Evolutionary conservation across 306 rosid genomes (phyloP), one percentile per base, ranked within the genome.

Genomic region (Cucurbita ficifolia): DNA sequence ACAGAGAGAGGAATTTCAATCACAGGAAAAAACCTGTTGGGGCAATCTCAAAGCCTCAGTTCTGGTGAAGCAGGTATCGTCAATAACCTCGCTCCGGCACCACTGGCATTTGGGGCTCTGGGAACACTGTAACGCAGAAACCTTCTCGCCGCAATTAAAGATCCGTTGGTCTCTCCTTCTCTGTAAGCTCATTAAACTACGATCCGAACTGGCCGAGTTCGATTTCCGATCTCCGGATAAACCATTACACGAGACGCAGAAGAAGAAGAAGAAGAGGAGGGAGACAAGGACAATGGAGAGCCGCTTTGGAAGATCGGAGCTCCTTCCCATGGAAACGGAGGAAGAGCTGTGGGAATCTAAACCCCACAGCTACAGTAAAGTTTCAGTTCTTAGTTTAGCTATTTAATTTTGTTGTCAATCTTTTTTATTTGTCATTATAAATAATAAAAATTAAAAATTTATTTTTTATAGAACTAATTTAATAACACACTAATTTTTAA

Each of bases 31-130:
- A 83, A 94, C 92, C 89, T 87, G 82, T 3, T 46, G 76, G 11
- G 98, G 98, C 79, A 94, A 74, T 69, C 98, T 86, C 79, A 69
- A 79, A 12, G 98, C 97, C 76, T 90, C 97, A 13, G 83, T 40
- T 84, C 76, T 85, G 68, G 79, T 40, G 80, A 94, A 94, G 72
- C 98, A 94, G 77, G 83, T 84, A 77, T 90, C 98, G 76, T 94
- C 92, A 51, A 94, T 81, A 43, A 58, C 80, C 13, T 82, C 80
- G 63, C 98, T 90, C 17, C 81, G 82, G 74, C 98, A 94, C 98
- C 98, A 94, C 24, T 87, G 90, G 78, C 98, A 94, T 50, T 78
- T 81, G 21, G 83, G 79, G 74, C 77, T 83, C 76, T 78, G 84
- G 0, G 90, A 89, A 83, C 98, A 94, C 77, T 80, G 82, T 2